Conservation (phyloP, 192 early-diverging fungal species). For the Chytriomyces sp. region DNA sequence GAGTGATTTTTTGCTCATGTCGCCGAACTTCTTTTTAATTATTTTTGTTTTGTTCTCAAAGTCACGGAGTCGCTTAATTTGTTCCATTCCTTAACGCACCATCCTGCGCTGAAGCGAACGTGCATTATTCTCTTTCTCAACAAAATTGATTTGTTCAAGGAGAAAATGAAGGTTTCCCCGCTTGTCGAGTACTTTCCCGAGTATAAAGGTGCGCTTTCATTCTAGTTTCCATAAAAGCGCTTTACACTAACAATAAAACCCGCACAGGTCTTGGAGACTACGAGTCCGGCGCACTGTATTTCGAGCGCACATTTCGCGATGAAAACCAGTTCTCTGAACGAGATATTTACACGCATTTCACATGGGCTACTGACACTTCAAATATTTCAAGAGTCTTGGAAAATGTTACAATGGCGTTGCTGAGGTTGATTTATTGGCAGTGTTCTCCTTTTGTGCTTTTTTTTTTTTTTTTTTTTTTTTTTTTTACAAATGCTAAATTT, state of each 20-base stretch:
- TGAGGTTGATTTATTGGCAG: neutral
- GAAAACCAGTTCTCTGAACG: neutral
- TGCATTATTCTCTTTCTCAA: conserved; percentile 93
- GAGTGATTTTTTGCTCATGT: conserved; percentile 3
- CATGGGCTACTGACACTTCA: neutral
- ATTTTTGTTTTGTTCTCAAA: neutral
- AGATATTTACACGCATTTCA: conserved; percentile 3
- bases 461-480: too few species aligned
- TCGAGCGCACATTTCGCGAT: neutral
- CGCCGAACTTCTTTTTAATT: neutral
- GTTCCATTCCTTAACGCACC: conserved; percentile 90
- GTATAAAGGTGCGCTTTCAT: conserved; percentile 55
- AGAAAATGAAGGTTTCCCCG: conserved; percentile 79
- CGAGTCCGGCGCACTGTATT: conserved; percentile 52
- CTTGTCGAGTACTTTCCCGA: conserved; percentile 86
- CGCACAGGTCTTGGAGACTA: conserved; percentile 47
- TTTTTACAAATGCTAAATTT: too few species aligned
- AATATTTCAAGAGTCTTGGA: neutral
- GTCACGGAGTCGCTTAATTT: conserved; percentile 88
- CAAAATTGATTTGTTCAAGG: conserved; percentile 88
- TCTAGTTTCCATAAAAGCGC: too few species aligned
- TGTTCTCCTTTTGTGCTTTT: too few species aligned
- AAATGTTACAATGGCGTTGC: neutral
- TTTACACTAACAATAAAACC: neutral
- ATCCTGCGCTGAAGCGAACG: conserved; percentile 89